These are phyloP conservation scores for Penicillium polonicum DNA, from an alignment of 2,329 filamentous ascomycete species.

Conservation along the genomic window DNA sequence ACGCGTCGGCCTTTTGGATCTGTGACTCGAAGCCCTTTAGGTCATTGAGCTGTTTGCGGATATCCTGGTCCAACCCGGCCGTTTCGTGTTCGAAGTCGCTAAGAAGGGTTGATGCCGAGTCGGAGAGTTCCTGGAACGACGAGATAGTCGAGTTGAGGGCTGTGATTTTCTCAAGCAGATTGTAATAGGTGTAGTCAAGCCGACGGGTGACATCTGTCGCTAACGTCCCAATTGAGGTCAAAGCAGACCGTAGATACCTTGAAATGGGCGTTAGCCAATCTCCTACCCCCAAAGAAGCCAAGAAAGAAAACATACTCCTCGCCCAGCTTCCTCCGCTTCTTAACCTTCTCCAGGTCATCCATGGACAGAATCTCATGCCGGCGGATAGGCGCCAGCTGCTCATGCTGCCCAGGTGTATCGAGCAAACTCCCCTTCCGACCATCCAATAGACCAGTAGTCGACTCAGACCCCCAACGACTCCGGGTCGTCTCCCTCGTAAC, in stretches of 20 bases:
- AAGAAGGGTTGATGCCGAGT: slow-evolving; percentile 38
- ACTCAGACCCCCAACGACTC: slow-evolving; percentile 37
- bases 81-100: slow-evolving; percentile 41
- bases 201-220: slow-evolving; percentile 47
- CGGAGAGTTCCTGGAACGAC: slow-evolving; percentile 43
- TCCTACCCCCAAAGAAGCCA: neutral
- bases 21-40: slow-evolving; percentile 42
- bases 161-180: slow-evolving; percentile 46
- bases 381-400: slow-evolving; percentile 28
- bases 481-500: slow-evolving; percentile 32
- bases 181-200: slow-evolving; percentile 51
- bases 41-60: slow-evolving; percentile 38
- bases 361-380: slow-evolving; percentile 33
- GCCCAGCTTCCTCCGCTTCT: slow-evolving; percentile 71
- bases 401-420: slow-evolving; percentile 26
- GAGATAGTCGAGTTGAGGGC: slow-evolving; percentile 42
- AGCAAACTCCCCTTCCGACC: slow-evolving; percentile 33
- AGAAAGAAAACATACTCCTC: slow-evolving; percentile 61
- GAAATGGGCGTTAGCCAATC: neutral
- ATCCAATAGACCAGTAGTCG: slow-evolving; percentile 24
- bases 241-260: slow-evolving; percentile 35
- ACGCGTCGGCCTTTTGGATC: slow-evolving; percentile 33
- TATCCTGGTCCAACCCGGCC: slow-evolving; percentile 36
- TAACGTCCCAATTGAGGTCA: slow-evolving; percentile 38
- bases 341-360: slow-evolving; percentile 38